These are phyloP conservation scores for Funneliformis caledonium DNA, from an alignment of 371 early-diverging fungal species.

Conservation along the genomic window DNA sequence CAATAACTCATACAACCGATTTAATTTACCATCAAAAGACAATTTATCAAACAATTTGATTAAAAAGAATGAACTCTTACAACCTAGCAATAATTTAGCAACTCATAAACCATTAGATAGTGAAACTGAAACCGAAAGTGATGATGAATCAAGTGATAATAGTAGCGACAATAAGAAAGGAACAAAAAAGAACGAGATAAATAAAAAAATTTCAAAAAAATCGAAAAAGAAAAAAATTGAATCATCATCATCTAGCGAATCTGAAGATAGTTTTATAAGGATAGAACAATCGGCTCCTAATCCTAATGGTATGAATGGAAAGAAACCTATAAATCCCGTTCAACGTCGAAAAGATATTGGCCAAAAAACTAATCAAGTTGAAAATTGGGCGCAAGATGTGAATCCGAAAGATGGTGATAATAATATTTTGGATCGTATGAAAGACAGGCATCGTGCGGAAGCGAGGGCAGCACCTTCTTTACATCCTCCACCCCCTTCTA, in stretches of 20 bases:
- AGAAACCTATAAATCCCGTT: slow-evolving; percentile 7
- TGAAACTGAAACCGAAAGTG: slow-evolving; percentile 17
- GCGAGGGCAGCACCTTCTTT: background rate
- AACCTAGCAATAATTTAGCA: background rate
- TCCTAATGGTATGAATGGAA: background rate
- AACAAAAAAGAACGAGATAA: background rate
- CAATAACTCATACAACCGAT: background rate
- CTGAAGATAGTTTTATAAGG: background rate
- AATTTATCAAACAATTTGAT: background rate
- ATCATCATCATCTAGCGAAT: background rate
- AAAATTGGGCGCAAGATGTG: slow-evolving; percentile 29
- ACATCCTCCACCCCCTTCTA: background rate
- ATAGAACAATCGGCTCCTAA: background rate
- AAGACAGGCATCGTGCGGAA: slow-evolving; percentile 34
- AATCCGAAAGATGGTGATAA: slow-evolving; percentile 32
- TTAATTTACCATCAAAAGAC: background rate
- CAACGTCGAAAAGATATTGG: slow-evolving; percentile 17
- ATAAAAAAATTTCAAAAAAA: background rate
- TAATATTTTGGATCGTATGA: slow-evolving; percentile 37
- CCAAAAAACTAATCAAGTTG: slow-evolving; percentile 24
- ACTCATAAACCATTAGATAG: slow-evolving; percentile 32
- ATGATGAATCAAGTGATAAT: background rate
- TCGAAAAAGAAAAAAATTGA: background rate
- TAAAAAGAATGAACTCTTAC: background rate
- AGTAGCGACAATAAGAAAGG: background rate